A percentile compares a stretch with the other conserved stretches of the same genome.
Evolutionary conservation across 75 land plant species (phyloP).

Genomic region (Pseudotsuga menziesii): DNA sequence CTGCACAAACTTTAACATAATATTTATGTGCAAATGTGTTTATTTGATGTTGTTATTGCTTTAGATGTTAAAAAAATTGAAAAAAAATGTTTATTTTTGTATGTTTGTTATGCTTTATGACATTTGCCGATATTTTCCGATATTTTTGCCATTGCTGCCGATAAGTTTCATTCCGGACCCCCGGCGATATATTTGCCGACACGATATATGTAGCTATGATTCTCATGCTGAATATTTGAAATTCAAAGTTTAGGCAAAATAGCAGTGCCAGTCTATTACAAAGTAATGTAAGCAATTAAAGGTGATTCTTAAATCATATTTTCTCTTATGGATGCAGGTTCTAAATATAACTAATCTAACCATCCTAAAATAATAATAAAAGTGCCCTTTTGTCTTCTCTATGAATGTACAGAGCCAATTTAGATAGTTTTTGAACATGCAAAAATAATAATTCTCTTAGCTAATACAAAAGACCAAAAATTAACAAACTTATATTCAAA

Average conservation of each 20-base stretch:
- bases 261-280: neutral
- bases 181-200: too few relatives aligned
- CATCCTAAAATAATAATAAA: neutral
- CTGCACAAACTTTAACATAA: too few relatives aligned
- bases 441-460: neutral
- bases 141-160: too few relatives aligned
- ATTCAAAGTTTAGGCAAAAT: neutral
- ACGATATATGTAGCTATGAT: too few relatives aligned
- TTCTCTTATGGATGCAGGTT: neutral
- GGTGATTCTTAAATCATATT: neutral
- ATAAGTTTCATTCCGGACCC: too few relatives aligned
- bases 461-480: neutral
- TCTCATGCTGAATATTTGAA: too few relatives aligned
- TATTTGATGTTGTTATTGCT: too few relatives aligned
- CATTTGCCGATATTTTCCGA: too few relatives aligned
- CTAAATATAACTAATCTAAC: neutral
- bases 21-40: too few relatives aligned
- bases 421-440: neutral
- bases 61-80: too few relatives aligned
- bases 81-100: too few relatives aligned
- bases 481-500: neutral
- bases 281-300: neutral
- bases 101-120: too few relatives aligned
- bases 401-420: neutral
- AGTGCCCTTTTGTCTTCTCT: neutral